Conservation (phyloP, 192 early-diverging fungal species). For the Mortierella alpina region DNA sequence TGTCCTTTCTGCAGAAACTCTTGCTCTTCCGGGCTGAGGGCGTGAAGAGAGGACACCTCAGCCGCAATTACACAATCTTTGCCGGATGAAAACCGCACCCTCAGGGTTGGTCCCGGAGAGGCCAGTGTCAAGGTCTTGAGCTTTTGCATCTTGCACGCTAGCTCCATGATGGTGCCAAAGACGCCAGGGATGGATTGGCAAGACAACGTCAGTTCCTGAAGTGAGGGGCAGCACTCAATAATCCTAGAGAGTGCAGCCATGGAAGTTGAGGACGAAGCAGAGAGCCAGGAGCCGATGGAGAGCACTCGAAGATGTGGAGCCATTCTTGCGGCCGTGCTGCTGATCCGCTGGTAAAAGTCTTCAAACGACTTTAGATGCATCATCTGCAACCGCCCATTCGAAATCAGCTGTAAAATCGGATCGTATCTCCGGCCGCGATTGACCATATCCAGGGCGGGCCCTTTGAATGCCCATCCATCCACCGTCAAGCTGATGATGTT, state of each 20-base stretch:
- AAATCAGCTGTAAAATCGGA: slow-evolving; percentile 8
- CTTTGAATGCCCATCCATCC: not conserved
- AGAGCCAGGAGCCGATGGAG: not conserved
- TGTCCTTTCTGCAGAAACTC: too few relatives aligned
- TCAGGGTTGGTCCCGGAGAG: not conserved
- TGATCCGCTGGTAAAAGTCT: not conserved
- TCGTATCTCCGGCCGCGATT: slow-evolving; percentile 8
- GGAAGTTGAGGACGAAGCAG: not conserved
- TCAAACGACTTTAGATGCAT: not conserved
- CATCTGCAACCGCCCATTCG: not conserved
- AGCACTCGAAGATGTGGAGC: not conserved
- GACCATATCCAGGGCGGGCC: not conserved
- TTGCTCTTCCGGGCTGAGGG: too few relatives aligned
- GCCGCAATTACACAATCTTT: too few relatives aligned
- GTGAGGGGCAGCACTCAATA: not conserved
- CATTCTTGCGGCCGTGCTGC: not conserved
- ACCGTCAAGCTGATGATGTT: not conserved
- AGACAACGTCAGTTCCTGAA: not conserved
- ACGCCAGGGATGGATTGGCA: not conserved
- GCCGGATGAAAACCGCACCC: too few relatives aligned
- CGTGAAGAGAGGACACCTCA: too few relatives aligned
- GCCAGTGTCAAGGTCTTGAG: not conserved
- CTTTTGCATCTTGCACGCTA: not conserved
- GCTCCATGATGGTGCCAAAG: not conserved
- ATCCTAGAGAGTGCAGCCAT: not conserved